These are phyloP conservation scores for Alternaria angustiovoidea DNA, from an alignment of 2,329 filamentous ascomycete species.

Conservation along the genomic window DNA sequence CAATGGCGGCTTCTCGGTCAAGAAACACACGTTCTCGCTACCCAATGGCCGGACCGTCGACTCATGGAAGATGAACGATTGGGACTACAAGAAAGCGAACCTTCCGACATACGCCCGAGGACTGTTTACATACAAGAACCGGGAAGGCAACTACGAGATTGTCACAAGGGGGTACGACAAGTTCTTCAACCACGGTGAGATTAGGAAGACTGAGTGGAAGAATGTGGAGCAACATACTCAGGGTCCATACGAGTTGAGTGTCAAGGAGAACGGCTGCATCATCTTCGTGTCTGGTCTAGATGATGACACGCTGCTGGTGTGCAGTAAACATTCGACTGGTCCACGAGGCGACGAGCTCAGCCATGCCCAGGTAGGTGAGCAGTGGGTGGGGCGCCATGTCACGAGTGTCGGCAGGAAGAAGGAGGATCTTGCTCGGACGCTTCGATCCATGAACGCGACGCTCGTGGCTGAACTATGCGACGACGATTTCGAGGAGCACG, in stretches of 20 bases:
- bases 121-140: constrained; percentile 83
- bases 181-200: constrained; percentile 94
- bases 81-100: constrained; percentile 89
- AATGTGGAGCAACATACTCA: constrained; percentile 78
- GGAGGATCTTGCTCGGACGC: constrained; percentile 76
- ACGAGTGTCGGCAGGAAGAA: constrained; percentile 78
- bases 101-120: constrained; percentile 93
- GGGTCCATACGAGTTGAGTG: constrained; percentile 91
- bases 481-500: constrained; percentile 95
- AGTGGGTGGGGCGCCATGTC: constrained; percentile 82
- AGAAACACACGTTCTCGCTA: constrained; percentile 80
- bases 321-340: constrained; percentile 97
- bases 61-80: constrained; percentile 93
- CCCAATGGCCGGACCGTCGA: constrained; percentile 74
- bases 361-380: constrained; percentile 85
- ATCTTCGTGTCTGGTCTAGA: constrained; percentile 95
- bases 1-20: constrained; percentile 71
- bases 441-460: constrained; percentile 85
- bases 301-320: constrained; percentile 90
- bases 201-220: constrained; percentile 80
- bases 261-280: constrained; percentile 99
- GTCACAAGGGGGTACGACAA: constrained; percentile 94
- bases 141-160: constrained; percentile 75
- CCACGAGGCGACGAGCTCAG: constrained; percentile 76
- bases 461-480: constrained; percentile 97